Percentiles rank a stretch among this genome's conserved stretches.
Conservation (phyloP, 345 rosid species). For the Diplotaxis tenuifolia region DNA sequence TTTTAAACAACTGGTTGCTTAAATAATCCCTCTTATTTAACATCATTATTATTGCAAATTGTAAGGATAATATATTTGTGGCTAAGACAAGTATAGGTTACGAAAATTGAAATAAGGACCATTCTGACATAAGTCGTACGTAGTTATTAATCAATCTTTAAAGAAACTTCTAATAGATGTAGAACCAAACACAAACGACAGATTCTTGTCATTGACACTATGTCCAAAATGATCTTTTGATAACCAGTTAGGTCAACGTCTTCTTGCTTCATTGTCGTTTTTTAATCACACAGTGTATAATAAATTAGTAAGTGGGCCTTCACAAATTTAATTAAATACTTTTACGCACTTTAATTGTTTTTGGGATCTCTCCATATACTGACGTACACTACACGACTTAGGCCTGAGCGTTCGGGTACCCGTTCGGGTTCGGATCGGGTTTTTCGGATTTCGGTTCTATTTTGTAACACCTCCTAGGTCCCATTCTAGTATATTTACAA, state of each 20-base stretch:
- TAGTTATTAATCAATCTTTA: conserved; percentile 1
- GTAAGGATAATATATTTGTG: conserved; percentile 11
- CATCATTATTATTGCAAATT: conserved; percentile 2
- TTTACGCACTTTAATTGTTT: background rate
- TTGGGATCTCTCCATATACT: background rate
- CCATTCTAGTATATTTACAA: too few relatives aligned
- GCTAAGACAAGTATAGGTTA: conserved; percentile 2
- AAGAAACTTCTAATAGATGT: conserved; percentile 1
- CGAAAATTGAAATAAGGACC: background rate
- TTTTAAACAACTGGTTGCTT: background rate
- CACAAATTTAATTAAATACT: background rate
- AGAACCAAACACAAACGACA: conserved; percentile 32
- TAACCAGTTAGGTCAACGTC: conserved; percentile 32
- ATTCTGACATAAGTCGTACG: conserved; percentile 11
- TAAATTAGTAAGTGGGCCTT: conserved; percentile 3
- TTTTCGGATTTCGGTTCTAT: too few relatives aligned
- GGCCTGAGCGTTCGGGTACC: too few relatives aligned
- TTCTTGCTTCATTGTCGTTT: conserved; percentile 26
- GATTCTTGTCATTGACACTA: conserved; percentile 14
- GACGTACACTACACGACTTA: background rate
- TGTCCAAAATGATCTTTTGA: conserved; percentile 17
- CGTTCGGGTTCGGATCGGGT: too few relatives aligned
- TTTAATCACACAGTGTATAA: conserved; percentile 4
- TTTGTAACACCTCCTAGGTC: too few relatives aligned
- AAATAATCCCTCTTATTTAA: background rate